Conservation (phyloP, 306 rosid genomes). For the apple (Malus domestica) region DNA sequence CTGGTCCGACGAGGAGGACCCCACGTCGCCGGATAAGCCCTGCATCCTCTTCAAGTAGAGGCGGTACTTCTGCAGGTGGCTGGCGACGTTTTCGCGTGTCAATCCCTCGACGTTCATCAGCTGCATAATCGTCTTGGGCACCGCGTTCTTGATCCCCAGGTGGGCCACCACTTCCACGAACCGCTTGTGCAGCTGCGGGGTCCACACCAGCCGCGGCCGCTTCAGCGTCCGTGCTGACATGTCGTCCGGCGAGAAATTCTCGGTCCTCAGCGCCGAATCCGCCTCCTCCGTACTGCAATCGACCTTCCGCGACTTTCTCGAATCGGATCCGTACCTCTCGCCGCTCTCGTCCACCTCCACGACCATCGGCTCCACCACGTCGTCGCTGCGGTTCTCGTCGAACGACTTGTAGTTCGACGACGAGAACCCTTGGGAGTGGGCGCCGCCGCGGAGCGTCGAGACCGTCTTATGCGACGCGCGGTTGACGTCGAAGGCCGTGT, state of each 20-base stretch:
- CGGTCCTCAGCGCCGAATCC: conserved; percentile 44
- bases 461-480: conserved; percentile 73
- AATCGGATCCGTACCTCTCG: conserved; percentile 41
- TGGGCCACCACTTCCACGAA: conserved; percentile 91
- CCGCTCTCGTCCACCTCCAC: conserved; percentile 36
- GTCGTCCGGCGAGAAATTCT: conserved; percentile 31
- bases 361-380: conserved; percentile 20
- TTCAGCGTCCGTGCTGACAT: conserved; percentile 40
- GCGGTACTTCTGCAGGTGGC: conserved; percentile 88
- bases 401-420: conserved; percentile 36
- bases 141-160: conserved; percentile 83
- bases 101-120: conserved; percentile 93
- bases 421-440: conserved; percentile 39
- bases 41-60: conserved; percentile 84
- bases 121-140: conserved; percentile 89
- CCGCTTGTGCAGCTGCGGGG: conserved; percentile 83
- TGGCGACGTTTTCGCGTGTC: conserved; percentile 92
- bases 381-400: conserved; percentile 19
- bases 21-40: conserved; percentile 58
- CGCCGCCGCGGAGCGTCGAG: conserved; percentile 48
- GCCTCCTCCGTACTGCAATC: conserved; percentile 50
- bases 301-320: conserved; percentile 47
- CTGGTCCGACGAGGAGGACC: conserved; percentile 62
- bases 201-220: conserved; percentile 87
- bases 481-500: conserved; percentile 54